Base-by-base conservation (phyloP, 1,284 basidiomycete species). In the Paramarasmius palmivorus region DNA sequence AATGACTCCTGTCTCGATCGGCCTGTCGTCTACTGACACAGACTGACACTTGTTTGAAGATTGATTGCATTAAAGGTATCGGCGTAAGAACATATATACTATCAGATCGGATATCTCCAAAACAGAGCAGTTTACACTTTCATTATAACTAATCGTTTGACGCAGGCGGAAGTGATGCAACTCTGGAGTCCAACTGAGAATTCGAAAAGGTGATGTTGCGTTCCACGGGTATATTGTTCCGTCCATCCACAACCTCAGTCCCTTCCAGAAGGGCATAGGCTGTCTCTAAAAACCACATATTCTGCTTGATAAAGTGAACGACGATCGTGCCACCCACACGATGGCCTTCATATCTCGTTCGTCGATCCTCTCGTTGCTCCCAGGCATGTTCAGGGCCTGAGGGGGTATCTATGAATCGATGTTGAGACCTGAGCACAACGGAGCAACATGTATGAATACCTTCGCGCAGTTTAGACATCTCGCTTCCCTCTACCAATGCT, bases 291-390 rank as follows among this genome's bases (percentile, higher is more conserved):
- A 93, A 98, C 96, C 95, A 99, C 73, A 92, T 89, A 62, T 93
- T 86, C 69, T 93, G 90, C 82, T 98, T 99, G 75, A 98, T 89
- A 68, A 92, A 98, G 73, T 99, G 96, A 41, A 99, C 94, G 22
- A 95, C 90, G 40, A 96, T 83, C 0, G 96, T 99, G 3, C 96
- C 96, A 2, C 96, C 96, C 6, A 92, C 79, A 47, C 89, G 85
- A 56, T 81, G 74, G 45, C 79, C 76, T 59, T 85, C 78, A 70
- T 92, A 93, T 53, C 85, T 82, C 55, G 74, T 81, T 53, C 68
- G 61, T 35, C 86, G 78, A 36, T 88, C 88, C 74, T 92, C 89
- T 34, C 90, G 82, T 57, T 79, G 75, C 23, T 66, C 72, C 87
- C 89, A 92, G 6, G 87, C 86, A 57, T 80, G 75, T 39, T 81